Evolutionary conservation across 1,284 basidiomycete species (phyloP), one percentile per base, ranked within the genome.

Genomic region (Boletus semigastroideus): DNA sequence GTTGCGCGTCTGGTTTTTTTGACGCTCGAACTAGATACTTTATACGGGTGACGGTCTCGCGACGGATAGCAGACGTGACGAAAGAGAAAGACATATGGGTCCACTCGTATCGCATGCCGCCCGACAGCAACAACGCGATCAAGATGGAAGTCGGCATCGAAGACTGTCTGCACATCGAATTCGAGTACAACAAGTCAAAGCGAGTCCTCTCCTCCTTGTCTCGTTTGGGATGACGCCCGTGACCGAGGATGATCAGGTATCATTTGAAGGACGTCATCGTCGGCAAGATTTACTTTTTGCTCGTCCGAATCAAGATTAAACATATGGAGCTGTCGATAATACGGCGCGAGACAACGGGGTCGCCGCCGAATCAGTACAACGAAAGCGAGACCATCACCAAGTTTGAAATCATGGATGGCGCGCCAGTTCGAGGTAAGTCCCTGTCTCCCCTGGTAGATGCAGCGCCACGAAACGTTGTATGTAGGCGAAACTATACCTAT

Each of bases 121-220:
- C 96, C 51, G 97, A 99, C 69, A 90, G 84, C 61, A 98, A 97
- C 73, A 96, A 95, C 68, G 90, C 92, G 31, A 98, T 98, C 76
- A 98, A 97, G 80, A 99, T 99, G 97, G 96, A 99, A 72, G 97
- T 99, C 34, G 96, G 96, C 16, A 98, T 99, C 57, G 96, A 98
- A 69, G 96, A 99, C 68, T 98, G 96, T 71, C 73, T 98, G 61
- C 96, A 99, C 70, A 99, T 99, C 65, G 96, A 99, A 72, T 98
- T 99, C 64, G 96, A 99, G 74, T 98, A 99, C 76, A 98, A 99
- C 79, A 98, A 98, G 72, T 97, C 94, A 53, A 98, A 98, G 94
- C 92, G 58, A 57, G 87, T 75, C 7, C n/a, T 3, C 4, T 11
- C 16, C 28, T 36, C 20, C 48, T 16, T 22, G 37, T 33, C 46